Conservation (phyloP, 2,329 filamentous ascomycete species). For the Aspergillus fructus region DNA sequence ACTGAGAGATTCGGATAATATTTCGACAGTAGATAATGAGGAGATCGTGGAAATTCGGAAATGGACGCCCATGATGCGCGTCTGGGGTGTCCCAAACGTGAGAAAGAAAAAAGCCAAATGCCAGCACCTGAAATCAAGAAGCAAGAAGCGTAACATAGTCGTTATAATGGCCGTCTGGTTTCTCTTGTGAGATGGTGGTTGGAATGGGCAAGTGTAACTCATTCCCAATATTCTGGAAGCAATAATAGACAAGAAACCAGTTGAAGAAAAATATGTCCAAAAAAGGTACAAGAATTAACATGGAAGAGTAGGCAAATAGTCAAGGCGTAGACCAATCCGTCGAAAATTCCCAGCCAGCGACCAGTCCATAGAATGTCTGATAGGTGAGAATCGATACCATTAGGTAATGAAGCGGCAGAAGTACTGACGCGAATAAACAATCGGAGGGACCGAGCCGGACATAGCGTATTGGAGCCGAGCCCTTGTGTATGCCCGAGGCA, state of each 20-base stretch:
- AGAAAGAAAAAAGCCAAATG: constrained; percentile 1
- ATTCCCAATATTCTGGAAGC: not conserved
- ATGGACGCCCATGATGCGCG: not conserved
- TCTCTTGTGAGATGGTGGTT: not conserved
- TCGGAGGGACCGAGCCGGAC: not conserved
- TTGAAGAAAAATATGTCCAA: not conserved
- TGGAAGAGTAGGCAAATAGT: not conserved
- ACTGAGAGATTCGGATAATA: not conserved
- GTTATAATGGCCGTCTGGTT: not conserved
- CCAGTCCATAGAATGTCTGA: not conserved
- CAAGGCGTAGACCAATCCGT: not conserved
- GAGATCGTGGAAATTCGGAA: not conserved
- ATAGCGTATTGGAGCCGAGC: not conserved
- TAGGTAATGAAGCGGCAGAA: not conserved
- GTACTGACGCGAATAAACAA: not conserved
- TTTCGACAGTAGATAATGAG: not conserved
- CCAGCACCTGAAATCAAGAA: constrained; percentile 10
- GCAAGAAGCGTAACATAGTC: not conserved
- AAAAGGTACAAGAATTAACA: not conserved
- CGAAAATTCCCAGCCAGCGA: not conserved
- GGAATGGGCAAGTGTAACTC: not conserved
- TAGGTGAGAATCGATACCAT: not conserved
- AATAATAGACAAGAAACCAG: not conserved
- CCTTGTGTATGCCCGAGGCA: not conserved
- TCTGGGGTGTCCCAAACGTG: not conserved